phyloP scores from a whole-genome alignment of 2,329 filamentous ascomycete genomes.

The Penicillium sp. region DNA sequence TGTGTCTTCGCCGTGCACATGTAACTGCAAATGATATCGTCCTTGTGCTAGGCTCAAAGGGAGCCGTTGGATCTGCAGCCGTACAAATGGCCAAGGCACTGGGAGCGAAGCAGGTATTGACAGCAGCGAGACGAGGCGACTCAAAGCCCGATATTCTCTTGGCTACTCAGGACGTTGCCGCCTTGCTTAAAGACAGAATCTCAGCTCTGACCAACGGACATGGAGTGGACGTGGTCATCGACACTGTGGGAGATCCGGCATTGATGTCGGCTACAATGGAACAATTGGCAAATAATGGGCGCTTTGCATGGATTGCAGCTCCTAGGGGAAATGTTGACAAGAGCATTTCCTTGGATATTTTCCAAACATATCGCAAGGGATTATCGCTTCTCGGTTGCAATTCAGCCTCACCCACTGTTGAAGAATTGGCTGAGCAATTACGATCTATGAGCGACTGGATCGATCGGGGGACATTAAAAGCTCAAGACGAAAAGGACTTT shows the following conservation, averaged over 20 bases:
- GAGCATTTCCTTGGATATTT: slow-evolving; percentile 15
- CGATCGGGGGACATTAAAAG: slow-evolving; percentile 7
- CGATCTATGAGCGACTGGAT: slow-evolving; percentile 12
- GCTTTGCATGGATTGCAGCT: slow-evolving; percentile 28
- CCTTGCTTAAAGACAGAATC: slow-evolving; percentile 1
- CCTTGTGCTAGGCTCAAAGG: slow-evolving; percentile 29
- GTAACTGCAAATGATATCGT: slow-evolving; percentile 25
- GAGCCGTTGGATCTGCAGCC: slow-evolving; percentile 28
- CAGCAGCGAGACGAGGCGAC: slow-evolving; percentile 18
- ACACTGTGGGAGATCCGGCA: slow-evolving; percentile 28
- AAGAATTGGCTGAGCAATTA: slow-evolving; percentile 13
- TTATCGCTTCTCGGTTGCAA: slow-evolving; percentile 21
- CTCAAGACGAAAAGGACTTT: slow-evolving; percentile 9
- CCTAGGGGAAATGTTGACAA: slow-evolving; percentile 15
- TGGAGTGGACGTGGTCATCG: slow-evolving; percentile 23
- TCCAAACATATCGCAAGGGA: slow-evolving; percentile 21
- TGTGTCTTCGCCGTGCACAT: slow-evolving; percentile 21
- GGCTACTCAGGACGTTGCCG: neutral
- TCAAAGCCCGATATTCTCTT: slow-evolving; percentile 21
- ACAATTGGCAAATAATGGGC: slow-evolving; percentile 22
- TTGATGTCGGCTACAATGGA: slow-evolving; percentile 26
- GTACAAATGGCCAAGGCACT: slow-evolving; percentile 23
- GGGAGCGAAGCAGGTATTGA: slow-evolving; percentile 26
- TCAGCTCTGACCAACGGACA: slow-evolving; percentile 10
- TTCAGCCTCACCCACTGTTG: slow-evolving; percentile 9